Conservation (phyloP, 2,329 filamentous ascomycete species). For the Westerdykella aurantiaca region DNA sequence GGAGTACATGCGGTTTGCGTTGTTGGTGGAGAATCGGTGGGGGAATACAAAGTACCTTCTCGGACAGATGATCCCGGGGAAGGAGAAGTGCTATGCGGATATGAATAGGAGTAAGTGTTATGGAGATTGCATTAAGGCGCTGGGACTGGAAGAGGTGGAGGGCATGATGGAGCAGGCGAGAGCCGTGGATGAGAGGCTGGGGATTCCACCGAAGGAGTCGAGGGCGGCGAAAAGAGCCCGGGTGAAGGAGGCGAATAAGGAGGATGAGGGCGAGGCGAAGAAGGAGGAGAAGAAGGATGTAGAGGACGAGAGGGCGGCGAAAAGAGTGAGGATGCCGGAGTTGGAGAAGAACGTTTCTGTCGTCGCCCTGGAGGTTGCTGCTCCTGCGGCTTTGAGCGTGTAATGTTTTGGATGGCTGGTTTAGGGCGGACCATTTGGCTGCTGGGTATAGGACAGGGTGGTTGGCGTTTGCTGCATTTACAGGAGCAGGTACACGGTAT, state of each 20-base stretch:
- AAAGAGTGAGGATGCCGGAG: conserved; percentile 25
- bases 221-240: conserved; percentile 44
- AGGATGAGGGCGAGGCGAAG: conserved; percentile 11
- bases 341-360: conserved; percentile 4
- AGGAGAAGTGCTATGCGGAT: conserved; percentile 56
- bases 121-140: conserved; percentile 56
- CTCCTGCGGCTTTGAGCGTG: conserved; percentile 16
- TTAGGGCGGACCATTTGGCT: too few species aligned
- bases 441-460: too few species aligned
- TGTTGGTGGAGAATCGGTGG: conserved; percentile 79
- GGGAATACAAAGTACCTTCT: conserved; percentile 92
- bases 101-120: conserved; percentile 68
- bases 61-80: conserved; percentile 78
- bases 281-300: conserved; percentile 16
- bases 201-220: conserved; percentile 50
- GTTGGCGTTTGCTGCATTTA: too few species aligned
- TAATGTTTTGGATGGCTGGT: conserved; percentile 2
- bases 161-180: conserved; percentile 59
- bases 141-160: conserved; percentile 61
- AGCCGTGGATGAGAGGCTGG: conserved; percentile 59
- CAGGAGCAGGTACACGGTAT: too few species aligned
- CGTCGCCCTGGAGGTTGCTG: conserved; percentile 14
- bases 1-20: conserved; percentile 64
- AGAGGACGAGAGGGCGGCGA: conserved; percentile 13
- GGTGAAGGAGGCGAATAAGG: conserved; percentile 19